A percentile compares a stretch with the other conserved stretches of the same genome.
Conservation (phyloP, 2,329 filamentous ascomycete genomes). For the Alternaria brassicicola region DNA sequence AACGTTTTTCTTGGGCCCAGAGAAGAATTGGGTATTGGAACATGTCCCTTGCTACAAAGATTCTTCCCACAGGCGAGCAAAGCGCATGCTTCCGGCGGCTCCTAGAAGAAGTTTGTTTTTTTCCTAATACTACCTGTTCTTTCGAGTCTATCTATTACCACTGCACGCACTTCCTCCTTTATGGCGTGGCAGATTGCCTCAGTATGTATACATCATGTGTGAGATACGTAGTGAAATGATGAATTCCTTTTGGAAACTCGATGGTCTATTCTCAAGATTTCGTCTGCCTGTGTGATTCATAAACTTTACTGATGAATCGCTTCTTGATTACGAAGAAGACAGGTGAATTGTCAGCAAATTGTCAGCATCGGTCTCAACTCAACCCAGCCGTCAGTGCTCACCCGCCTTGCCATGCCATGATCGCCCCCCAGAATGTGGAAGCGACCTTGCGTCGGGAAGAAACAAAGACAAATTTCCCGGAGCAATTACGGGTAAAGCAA, state of each 20-base stretch:
- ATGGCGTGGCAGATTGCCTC: slow-evolving; percentile 2
- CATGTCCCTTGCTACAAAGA: slow-evolving; percentile 8
- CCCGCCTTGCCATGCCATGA: neutral
- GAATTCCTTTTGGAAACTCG: slow-evolving; percentile 1
- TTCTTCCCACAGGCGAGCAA: neutral
- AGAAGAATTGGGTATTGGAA: slow-evolving; percentile 20
- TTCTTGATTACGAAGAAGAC: neutral
- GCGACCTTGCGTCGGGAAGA: slow-evolving; percentile 1
- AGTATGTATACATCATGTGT: slow-evolving; percentile 16
- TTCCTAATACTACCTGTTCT: slow-evolving; percentile 23
- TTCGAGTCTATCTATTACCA: slow-evolving; percentile 7
- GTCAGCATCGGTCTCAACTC: neutral
- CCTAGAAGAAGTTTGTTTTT: slow-evolving; percentile 26
- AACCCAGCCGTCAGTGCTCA: neutral
- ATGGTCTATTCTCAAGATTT: neutral
- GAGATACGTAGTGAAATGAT: slow-evolving; percentile 27
- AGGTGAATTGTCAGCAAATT: neutral
- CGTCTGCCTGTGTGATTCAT: neutral
- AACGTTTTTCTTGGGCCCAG: slow-evolving; percentile 10
- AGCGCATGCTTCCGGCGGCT: slow-evolving; percentile 8
- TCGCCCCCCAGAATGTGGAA: neutral
- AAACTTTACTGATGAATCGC: neutral
- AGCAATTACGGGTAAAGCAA: neutral
- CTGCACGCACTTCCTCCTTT: slow-evolving; percentile 1
- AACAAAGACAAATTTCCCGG: neutral